phyloP scores from a whole-genome alignment of 192 early-diverging fungal species.

The Funneliformis geosporum region DNA sequence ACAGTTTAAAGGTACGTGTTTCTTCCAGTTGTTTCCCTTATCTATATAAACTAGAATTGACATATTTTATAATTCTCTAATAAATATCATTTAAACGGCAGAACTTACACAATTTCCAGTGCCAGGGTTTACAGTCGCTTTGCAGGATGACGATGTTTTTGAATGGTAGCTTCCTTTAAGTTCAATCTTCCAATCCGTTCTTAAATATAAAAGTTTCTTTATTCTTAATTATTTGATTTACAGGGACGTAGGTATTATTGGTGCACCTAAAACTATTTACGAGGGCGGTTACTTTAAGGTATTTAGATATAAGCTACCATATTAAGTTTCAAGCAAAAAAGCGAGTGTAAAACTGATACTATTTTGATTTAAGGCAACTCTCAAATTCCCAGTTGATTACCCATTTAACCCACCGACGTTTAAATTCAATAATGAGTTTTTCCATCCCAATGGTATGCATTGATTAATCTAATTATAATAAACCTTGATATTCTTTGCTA shows the following conservation, averaged over 20 bases:
- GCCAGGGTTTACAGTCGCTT: constrained; percentile 53
- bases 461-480: background rate
- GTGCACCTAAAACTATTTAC: constrained; percentile 49
- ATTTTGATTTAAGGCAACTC: constrained; percentile 54
- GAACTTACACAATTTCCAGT: constrained; percentile 51
- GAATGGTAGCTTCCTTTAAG: constrained; percentile 36
- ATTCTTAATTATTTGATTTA: background rate
- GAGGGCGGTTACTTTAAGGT: constrained; percentile 57
- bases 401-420: constrained; percentile 90
- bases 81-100: constrained; percentile 15
- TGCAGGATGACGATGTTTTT: constrained; percentile 45
- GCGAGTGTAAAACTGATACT: background rate
- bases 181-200: background rate
- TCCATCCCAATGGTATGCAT: constrained; percentile 78
- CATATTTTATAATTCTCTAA: background rate
- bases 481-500: background rate
- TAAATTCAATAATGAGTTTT: constrained; percentile 88
- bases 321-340: background rate
- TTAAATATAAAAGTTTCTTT: background rate
- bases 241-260: constrained; percentile 53
- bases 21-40: background rate
- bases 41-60: background rate
- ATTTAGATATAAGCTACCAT: background rate
- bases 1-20: constrained; percentile 47
- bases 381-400: constrained; percentile 88